Evolutionary conservation across 1,284 basidiomycete genomes (phyloP).

Genomic region (Marasmius sp.): DNA sequence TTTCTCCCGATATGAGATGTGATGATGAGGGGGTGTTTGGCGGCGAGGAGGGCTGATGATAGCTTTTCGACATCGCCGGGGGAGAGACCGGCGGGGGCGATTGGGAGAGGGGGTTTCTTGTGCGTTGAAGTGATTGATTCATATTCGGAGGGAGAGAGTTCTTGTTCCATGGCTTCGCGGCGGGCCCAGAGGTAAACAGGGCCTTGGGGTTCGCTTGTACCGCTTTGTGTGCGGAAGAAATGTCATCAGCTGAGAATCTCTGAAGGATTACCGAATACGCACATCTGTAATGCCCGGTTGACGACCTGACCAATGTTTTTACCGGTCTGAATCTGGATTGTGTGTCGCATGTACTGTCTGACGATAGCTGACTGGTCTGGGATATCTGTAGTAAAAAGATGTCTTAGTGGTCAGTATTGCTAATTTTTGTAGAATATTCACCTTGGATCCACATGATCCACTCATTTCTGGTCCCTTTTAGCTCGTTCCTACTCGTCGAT

Average conservation of each 20-base stretch:
- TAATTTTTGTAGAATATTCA: slow-evolving; percentile 17
- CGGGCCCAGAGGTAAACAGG: slow-evolving; percentile 76
- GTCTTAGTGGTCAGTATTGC: background rate
- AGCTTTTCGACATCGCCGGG: slow-evolving; percentile 42
- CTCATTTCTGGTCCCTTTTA: slow-evolving; percentile 66
- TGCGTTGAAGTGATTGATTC: slow-evolving; percentile 27
- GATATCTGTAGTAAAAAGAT: slow-evolving; percentile 43
- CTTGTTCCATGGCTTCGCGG: slow-evolving; percentile 68
- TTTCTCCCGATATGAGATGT: slow-evolving; percentile 65
- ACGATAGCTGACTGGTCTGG: slow-evolving; percentile 68
- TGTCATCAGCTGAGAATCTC: background rate
- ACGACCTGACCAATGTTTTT: slow-evolving; percentile 49
- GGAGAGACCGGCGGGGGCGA: slow-evolving; percentile 52
- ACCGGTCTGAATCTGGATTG: slow-evolving; percentile 56
- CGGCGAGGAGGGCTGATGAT: slow-evolving; percentile 44
- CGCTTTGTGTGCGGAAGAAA: slow-evolving; percentile 33
- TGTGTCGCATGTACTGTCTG: slow-evolving; percentile 71
- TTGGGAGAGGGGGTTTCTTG: slow-evolving; percentile 27
- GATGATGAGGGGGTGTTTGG: slow-evolving; percentile 61
- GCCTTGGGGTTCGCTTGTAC: slow-evolving; percentile 64
- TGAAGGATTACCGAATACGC: slow-evolving; percentile 7
- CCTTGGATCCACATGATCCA: slow-evolving; percentile 76
- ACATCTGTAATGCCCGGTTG: slow-evolving; percentile 64
- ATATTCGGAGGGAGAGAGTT: slow-evolving; percentile 35
- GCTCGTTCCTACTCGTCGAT: slow-evolving; percentile 52